Evolutionary conservation across 2,329 filamentous ascomycete genomes (phyloP).

Genomic region (Truncatella angustata): DNA sequence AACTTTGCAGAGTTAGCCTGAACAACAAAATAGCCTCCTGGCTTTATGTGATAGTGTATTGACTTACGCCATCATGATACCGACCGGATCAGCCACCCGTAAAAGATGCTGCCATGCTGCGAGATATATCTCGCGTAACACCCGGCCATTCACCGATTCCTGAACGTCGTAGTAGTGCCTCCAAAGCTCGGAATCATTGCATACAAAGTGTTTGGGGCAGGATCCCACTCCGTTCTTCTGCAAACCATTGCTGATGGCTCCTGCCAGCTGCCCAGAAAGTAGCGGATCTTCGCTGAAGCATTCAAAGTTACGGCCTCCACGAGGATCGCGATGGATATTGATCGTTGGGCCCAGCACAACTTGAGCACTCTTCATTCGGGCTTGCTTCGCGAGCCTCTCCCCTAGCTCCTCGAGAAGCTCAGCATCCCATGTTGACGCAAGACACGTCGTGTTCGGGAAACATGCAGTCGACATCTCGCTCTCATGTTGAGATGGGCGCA

Average conservation of each 20-base stretch:
- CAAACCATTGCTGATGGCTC: conserved; percentile 35
- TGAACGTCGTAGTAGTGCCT: conserved; percentile 17
- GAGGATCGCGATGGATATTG: conserved; percentile 41
- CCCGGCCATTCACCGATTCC: conserved; percentile 7
- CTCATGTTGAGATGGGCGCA: conserved; percentile 14
- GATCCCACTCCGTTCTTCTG: conserved; percentile 30
- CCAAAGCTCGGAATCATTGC: conserved; percentile 45
- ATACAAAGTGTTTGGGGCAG: conserved; percentile 53
- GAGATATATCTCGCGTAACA: conserved; percentile 19
- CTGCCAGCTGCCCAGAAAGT: conserved; percentile 38
- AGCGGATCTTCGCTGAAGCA: conserved; percentile 43
- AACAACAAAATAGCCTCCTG: fast-evolving
- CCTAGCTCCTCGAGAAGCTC: conserved; percentile 14
- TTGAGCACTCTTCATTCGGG: conserved; percentile 61
- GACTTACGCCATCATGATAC: conserved; percentile 18
- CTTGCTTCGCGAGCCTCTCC: conserved; percentile 16
- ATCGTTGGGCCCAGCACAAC: conserved; percentile 64
- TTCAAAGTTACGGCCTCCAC: conserved; percentile 43
- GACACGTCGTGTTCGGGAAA: conserved; percentile 17
- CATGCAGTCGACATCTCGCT: conserved; percentile 15
- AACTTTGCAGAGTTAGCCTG: conserved; percentile 7
- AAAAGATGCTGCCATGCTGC: conserved; percentile 18
- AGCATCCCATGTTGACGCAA: conserved; percentile 17
- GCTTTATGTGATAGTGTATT: no score
- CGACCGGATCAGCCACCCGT: conserved; percentile 13